Percentiles rank a stretch among this genome's conserved stretches.
phyloP scores from a whole-genome alignment of 2,329 filamentous ascomycete species.

The Microsporum canis region DNA sequence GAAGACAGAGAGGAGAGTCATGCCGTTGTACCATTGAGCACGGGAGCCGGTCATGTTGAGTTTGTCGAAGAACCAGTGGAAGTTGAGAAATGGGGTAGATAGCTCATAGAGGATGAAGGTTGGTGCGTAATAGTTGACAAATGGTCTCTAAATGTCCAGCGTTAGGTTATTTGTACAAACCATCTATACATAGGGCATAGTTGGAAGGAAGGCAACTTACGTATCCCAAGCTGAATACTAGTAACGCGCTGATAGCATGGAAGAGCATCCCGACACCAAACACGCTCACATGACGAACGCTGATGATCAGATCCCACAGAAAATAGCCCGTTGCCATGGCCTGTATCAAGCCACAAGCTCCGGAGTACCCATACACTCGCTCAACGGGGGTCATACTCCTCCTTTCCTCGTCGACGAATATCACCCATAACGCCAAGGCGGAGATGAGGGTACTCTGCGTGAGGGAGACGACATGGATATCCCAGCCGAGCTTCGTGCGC shows the following conservation, averaged over 20 bases:
- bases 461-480: conserved; percentile 54
- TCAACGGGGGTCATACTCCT: conserved; percentile 42
- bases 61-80: conserved; percentile 62
- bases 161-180: neutral
- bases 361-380: conserved; percentile 51
- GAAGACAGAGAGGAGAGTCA: conserved; percentile 47
- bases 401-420: conserved; percentile 46
- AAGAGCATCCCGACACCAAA: conserved; percentile 52
- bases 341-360: conserved; percentile 47
- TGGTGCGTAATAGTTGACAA: conserved; percentile 54
- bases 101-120: conserved; percentile 59
- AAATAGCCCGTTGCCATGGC: conserved; percentile 54
- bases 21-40: conserved; percentile 53
- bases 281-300: conserved; percentile 42
- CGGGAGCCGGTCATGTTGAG: conserved; percentile 51
- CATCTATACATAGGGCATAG: neutral
- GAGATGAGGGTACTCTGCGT: conserved; percentile 49
- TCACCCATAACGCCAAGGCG: conserved; percentile 46
- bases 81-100: conserved; percentile 54
- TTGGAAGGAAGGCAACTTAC: conserved; percentile 36
- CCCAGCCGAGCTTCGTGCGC: conserved; percentile 53
- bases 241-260: conserved; percentile 50
- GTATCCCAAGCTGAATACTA: conserved; percentile 52
- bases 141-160: conserved; percentile 43
- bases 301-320: conserved; percentile 51